Evolutionary conservation across 2,329 filamentous ascomycete species (phyloP).

Genomic region (Emmonsia crescens): DNA sequence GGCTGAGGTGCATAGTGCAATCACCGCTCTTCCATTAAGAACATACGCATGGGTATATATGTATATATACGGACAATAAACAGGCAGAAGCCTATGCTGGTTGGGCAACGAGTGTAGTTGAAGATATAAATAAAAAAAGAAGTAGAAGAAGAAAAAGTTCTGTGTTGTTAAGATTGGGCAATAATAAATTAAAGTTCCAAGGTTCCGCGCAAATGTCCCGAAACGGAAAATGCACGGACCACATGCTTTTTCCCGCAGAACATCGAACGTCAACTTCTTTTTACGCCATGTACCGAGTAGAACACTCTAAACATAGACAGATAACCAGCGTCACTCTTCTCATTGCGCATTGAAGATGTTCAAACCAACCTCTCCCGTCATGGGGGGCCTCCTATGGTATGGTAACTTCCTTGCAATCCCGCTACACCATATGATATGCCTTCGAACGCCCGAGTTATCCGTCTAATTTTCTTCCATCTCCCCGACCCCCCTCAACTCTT

Average conservation of each 20-base stretch:
- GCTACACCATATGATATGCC: neutral
- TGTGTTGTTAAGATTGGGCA: too few species aligned
- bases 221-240: constrained; percentile 10
- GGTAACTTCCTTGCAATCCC: constrained; percentile 10
- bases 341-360: constrained; percentile 53
- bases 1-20: constrained; percentile 25
- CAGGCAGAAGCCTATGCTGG: constrained; percentile 1
- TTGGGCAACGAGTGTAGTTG: neutral
- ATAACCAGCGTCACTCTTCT: constrained; percentile 1
- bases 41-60: constrained; percentile 14
- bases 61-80: constrained; percentile 9
- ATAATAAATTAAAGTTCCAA: too few species aligned
- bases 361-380: constrained; percentile 64
- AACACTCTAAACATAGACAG: neutral
- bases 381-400: constrained; percentile 74
- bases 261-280: neutral
- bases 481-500: neutral
- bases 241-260: constrained; percentile 8
- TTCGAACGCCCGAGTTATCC: neutral
- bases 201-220: neutral
- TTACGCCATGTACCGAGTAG: too few species aligned
- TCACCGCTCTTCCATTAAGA: constrained; percentile 13
- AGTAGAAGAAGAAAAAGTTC: neutral
- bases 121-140: neutral
- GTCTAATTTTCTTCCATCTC: constrained; percentile 1